Evolutionary conservation across 2,329 filamentous ascomycete genomes (phyloP), one percentile per base, ranked within the genome.

Genomic region (Penicillium griseofulvum): DNA sequence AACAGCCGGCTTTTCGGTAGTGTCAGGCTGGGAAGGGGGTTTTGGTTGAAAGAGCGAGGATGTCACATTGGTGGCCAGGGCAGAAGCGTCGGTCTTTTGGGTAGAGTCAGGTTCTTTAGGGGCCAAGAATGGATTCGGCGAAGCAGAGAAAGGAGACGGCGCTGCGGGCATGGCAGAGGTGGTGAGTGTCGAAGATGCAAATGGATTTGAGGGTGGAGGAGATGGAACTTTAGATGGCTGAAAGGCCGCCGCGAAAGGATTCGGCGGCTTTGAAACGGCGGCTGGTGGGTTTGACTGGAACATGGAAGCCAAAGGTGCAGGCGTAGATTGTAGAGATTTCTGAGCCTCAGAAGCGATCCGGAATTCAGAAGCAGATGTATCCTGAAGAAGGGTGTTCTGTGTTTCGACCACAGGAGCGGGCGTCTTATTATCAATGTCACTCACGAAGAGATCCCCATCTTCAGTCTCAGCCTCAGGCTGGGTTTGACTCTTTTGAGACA

Each of bases 401-500:
- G 45, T 17, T 45, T 66, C 59, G n/a, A 58, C 47, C 19, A 61
- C 54, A 17, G 66, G 63, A 4, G 66, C 58, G 36, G 65, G 63
- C 19, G 62, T 60, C 55, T 66, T 61, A 26, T 72, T 66, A 22
- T 74, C 74, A 24, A 74, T 67, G 38, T 73, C 70, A 51, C 67
- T 69, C 44, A 75, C 70, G 48, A 76, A 75, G 31, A 76, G 67
- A 47, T 72, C 70, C 14, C 71, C 68, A 12, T 65, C 64, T 29
- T 58, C 54, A 14, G 65, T 59, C 52, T 64, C 66, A 43, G 70
- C 64, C 31, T 67, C 62, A 33, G 60, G 57, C 49, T 64, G 57
- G 16, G 57, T 50, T 49, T 59, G 43, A 46, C 61, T 60, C 49
- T 69, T 65, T 43, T 63, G 56, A 29, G 62, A 63, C 24, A 78